phyloP scores from a whole-genome alignment of 495 filamentous ascomycete species.

The Neohortaea acidophila region DNA sequence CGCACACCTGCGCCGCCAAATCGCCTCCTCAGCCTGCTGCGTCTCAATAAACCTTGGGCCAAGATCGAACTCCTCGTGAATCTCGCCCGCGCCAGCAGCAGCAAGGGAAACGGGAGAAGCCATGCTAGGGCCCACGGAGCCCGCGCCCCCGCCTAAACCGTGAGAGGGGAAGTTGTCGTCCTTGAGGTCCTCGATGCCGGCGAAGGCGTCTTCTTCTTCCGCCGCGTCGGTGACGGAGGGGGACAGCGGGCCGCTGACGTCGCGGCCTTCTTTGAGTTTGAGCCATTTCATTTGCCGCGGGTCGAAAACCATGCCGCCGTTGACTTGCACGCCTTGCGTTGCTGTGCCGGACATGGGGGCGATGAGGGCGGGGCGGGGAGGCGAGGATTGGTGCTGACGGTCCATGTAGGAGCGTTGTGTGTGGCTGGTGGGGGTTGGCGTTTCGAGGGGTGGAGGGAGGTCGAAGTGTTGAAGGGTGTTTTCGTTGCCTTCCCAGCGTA shows the following conservation, averaged over 20 bases:
- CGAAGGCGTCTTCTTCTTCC: constrained; percentile 63
- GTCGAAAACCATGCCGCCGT: constrained; percentile 94
- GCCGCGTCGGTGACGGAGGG: constrained; percentile 20
- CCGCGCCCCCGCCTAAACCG: constrained; percentile 1
- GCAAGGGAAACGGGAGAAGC: constrained; percentile 10
- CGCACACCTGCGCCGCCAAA: constrained; percentile 72
- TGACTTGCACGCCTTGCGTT: constrained; percentile 68
- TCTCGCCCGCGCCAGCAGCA: constrained; percentile 13
- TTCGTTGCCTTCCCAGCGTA: constrained; percentile 93
- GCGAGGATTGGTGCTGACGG: constrained; percentile 22
- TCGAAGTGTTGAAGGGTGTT: constrained; percentile 67
- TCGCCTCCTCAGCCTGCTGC: constrained; percentile 78
- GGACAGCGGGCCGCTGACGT: constrained; percentile 13
- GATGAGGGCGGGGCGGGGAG: constrained; percentile 75
- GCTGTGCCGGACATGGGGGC: constrained; percentile 63
- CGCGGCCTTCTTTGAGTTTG: constrained; percentile 31
- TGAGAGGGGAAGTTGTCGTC: constrained; percentile 40
- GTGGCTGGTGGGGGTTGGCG: constrained; percentile 15
- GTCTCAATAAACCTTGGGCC: constrained; percentile 83
- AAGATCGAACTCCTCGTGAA: constrained; percentile 81
- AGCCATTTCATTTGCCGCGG: constrained; percentile 93
- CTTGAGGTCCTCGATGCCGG: constrained; percentile 51
- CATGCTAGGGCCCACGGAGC: constrained; percentile 35
- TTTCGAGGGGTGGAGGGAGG: constrained; percentile 18
- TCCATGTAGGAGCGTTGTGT: constrained; percentile 13